Base-by-base conservation (phyloP, 768 basidiomycete species). In the Kwoniella europaea region DNA sequence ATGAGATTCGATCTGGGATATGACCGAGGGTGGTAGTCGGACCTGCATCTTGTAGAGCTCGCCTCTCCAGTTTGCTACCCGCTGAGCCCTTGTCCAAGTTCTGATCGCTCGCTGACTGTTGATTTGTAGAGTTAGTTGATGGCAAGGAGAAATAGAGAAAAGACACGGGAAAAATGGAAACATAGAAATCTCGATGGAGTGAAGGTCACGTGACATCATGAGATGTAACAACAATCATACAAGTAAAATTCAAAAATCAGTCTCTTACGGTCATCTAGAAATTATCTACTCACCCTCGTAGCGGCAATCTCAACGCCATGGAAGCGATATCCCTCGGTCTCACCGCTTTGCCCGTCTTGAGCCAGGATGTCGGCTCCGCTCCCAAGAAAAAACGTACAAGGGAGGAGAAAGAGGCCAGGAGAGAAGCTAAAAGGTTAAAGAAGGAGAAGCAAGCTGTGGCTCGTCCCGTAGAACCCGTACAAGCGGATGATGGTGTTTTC, bases 1-100 rank as follows among this genome's bases (percentile, higher is more conserved):
- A 22, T 68, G 67, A 50, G 71, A 72, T 41, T 68, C 71, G 67
- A 72, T 72, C 24, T 44, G 62, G 41, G 71, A 64, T 15, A 72
- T 63, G 13, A 72, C 46, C 50, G 63, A 64, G 10, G 61, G 67
- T 2, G 71, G 62, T 15, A 72, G 63, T 29, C 71, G 64, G 7
- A 68, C 63, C 29, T 55, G 27, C 61, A 67, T 72, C 57, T 27
- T n/a, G 24, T n/a, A 15, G n/a, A 52, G 6, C 12, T 10, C 54
- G 12, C 54, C 24, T 55, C 24, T 22, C 20, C 20, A 55, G 6
- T 24, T 4, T 9, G 12, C 16, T 20, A 13, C 12, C 13, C 4
- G 35, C 12, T 59, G 58, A 59, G 5, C 6, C 7, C 35, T 35
- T 35, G 1, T 35, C 35, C 6, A 35, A 9, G 6, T 35, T 35